Conservation (phyloP, 768 basidiomycete genomes). For the Kwoniella dejecticola region DNA sequence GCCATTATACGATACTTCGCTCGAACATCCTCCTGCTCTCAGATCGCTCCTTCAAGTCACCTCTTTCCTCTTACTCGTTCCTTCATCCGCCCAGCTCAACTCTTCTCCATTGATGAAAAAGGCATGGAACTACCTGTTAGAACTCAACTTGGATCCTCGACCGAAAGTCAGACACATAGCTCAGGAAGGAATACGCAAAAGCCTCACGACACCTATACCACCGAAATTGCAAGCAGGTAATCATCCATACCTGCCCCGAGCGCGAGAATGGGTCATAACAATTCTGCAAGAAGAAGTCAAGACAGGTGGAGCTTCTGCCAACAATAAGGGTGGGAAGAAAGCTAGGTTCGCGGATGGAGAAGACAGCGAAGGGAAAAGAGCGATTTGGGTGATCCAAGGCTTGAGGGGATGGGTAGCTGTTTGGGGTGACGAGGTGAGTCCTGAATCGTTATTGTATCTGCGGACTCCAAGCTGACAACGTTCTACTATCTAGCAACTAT, state of each 20-base stretch:
- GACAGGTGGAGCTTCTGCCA: constrained; percentile 57
- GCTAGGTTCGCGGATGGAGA: constrained; percentile 62
- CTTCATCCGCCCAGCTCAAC: constrained; percentile 74
- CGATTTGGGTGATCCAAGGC: constrained; percentile 61
- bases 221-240: constrained; percentile 63
- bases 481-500: constrained; percentile 63
- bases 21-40: constrained; percentile 63
- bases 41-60: constrained; percentile 84
- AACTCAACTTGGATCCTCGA: constrained; percentile 78
- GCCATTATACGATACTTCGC: constrained; percentile 76
- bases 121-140: constrained; percentile 79
- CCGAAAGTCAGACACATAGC: constrained; percentile 94
- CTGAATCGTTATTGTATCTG: neutral
- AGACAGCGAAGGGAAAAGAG: constrained; percentile 67
- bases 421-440: constrained; percentile 67
- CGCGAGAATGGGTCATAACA: constrained; percentile 74
- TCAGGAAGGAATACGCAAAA: constrained; percentile 77
- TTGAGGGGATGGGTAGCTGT: constrained; percentile 64
- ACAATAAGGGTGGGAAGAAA: constrained; percentile 57
- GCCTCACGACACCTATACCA: constrained; percentile 73
- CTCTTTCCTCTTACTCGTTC: constrained; percentile 66
- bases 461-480: constrained; percentile 1
- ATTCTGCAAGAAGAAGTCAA: constrained; percentile 68
- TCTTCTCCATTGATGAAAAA: constrained; percentile 65
- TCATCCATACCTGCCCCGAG: constrained; percentile 84